phyloP scores from a whole-genome alignment of 495 filamentous ascomycete species.

The Penicillium ochrochloron region DNA sequence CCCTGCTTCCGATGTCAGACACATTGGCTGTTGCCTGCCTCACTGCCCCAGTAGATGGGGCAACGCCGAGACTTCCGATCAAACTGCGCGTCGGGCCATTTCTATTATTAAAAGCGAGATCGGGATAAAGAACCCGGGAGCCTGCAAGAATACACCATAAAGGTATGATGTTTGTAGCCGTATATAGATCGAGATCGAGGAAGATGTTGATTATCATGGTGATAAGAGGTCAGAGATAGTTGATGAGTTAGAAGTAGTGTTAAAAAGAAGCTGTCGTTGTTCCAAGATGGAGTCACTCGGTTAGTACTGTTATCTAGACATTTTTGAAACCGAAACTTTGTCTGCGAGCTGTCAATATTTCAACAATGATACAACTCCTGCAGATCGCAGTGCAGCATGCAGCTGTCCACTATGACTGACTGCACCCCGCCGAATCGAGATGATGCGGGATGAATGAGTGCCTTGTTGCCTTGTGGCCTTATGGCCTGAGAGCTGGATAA shows the following conservation, averaged over 20 bases:
- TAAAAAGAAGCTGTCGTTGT: not conserved
- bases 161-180: not conserved
- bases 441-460: not conserved
- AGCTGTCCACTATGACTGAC: not conserved
- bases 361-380: not conserved
- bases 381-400: not conserved
- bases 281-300: not conserved
- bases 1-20: conserved; percentile 22
- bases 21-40: conserved; percentile 27
- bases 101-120: conserved; percentile 19
- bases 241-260: not conserved
- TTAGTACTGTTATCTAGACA: not conserved
- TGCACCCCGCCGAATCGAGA: not conserved
- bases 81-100: not conserved
- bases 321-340: not conserved
- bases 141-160: not conserved
- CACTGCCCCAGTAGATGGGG: conserved; percentile 17
- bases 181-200: not conserved
- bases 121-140: conserved; percentile 11
- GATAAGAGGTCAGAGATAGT: too few relatives aligned
- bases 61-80: conserved; percentile 7
- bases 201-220: too few relatives aligned
- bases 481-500: not conserved
- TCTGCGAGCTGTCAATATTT: not conserved
- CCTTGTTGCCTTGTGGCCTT: not conserved